phyloP scores from a whole-genome alignment of 176 grass and related monocot species.

The Carex littledalei region DNA sequence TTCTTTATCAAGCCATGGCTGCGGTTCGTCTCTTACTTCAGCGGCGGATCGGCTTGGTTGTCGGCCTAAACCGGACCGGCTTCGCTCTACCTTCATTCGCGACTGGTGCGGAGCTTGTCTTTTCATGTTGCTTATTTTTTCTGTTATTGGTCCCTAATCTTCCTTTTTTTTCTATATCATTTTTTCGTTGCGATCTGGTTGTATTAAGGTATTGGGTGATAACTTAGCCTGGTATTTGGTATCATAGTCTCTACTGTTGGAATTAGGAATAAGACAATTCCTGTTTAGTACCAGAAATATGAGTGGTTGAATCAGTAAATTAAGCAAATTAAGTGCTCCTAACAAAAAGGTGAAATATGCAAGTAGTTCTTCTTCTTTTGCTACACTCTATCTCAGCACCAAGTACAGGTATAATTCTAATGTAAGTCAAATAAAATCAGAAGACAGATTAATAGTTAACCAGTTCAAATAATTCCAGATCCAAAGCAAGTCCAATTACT shows the following conservation, averaged over 20 bases:
- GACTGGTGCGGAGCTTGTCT: not conserved
- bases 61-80: not conserved
- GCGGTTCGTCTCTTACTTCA: conserved; percentile 20
- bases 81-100: not conserved
- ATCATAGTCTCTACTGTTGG: not conserved
- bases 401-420: not conserved
- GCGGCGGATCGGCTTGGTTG: not conserved
- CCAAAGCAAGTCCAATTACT: not conserved
- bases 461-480: not conserved
- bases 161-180: not conserved
- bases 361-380: not conserved
- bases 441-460: not conserved
- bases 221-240: not conserved
- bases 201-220: not conserved
- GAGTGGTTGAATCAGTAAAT: not conserved
- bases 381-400: not conserved
- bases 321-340: not conserved
- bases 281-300: not conserved
- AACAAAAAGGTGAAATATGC: not conserved
- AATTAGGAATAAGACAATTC: not conserved
- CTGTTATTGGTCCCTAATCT: not conserved
- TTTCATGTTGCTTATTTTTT: not conserved
- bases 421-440: not conserved
- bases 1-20: conserved; percentile 42
- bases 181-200: not conserved